Base-by-base conservation (phyloP, 2,329 filamentous ascomycete genomes). In the Cercospora janseana region DNA sequence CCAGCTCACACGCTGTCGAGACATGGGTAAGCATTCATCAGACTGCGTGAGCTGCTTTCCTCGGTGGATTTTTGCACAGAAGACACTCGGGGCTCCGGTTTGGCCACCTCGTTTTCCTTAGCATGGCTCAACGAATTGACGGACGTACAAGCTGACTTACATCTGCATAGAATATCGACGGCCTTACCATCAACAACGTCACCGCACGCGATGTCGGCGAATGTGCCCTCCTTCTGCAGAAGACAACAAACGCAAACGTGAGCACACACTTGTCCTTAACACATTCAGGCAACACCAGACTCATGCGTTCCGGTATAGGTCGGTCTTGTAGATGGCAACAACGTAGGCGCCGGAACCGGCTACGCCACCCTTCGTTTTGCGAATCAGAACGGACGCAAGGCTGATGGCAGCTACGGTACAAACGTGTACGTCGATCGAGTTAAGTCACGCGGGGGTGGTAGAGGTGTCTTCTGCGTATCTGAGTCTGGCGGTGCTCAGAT, bases 81-180 rank as follows among this genome's bases (percentile, higher is more conserved):
- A n/a, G n/a, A n/a, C n/a, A n/a, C n/a, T n/a, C n/a, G n/a, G n/a
- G n/a, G n/a, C n/a, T n/a, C n/a, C n/a, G n/a, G n/a, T n/a, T n/a
- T n/a, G n/a, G n/a, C n/a, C n/a, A n/a, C n/a, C n/a, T n/a, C n/a
- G n/a, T n/a, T n/a, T n/a, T n/a, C n/a, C n/a, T n/a, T n/a, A n/a
- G n/a, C n/a, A n/a, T n/a, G n/a, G n/a, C n/a, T n/a, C n/a, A n/a
- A n/a, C n/a, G n/a, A n/a, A n/a, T n/a, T n/a, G n/a, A n/a, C n/a
- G n/a, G n/a, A n/a, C n/a, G n/a, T n/a, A n/a, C n/a, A n/a, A n/a
- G n/a, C n/a, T n/a, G n/a, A n/a, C n/a, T n/a, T n/a, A n/a, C n/a
- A n/a, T n/a, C n/a, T n/a, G n/a, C n/a, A n/a, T n/a, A n/a, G 76
- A 81, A 81, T 63, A 81, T 81, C 32, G 73, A 80, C 55, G 74